Evolutionary conservation across 331 rosid species (phyloP).

Genomic region (Ulmus americana): DNA sequence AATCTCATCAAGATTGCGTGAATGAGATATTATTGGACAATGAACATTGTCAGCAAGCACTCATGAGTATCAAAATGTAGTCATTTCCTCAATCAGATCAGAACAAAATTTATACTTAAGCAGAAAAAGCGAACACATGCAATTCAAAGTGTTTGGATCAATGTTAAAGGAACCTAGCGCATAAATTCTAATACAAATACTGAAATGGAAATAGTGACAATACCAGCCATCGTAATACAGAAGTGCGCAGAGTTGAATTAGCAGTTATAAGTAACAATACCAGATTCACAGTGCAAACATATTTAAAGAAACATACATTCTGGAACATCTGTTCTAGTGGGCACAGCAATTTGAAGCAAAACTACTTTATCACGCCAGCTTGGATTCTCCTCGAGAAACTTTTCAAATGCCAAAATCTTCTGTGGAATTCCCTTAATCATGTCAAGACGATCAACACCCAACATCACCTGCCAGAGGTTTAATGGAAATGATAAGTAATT

Average conservation of each 20-base stretch:
- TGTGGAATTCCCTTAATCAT: conserved; percentile 98
- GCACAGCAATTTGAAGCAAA: conserved; percentile 90
- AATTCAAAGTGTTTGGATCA: no score
- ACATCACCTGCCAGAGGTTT: conserved; percentile 64
- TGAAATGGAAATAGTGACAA: no score
- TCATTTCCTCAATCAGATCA: no score
- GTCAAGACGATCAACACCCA: conserved; percentile 96
- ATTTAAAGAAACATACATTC: conserved; percentile 58
- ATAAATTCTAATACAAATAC: no score
- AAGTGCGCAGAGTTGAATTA: no score
- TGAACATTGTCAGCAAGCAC: not conserved
- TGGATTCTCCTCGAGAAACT: conserved; percentile 88
- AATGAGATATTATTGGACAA: not conserved
- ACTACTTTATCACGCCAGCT: conserved; percentile 90
- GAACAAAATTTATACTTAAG: no score
- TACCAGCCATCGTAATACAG: no score
- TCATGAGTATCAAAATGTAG: no score
- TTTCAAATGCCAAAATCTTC: conserved; percentile 85
- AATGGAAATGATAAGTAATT: conserved; percentile 25
- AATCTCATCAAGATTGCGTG: not conserved
- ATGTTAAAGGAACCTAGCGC: no score
- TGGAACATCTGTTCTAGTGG: conserved; percentile 86
- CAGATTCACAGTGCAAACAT: conserved; percentile 14
- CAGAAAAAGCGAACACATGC: no score
- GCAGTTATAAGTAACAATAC: not conserved